Evolutionary conservation across 2,329 filamentous ascomycete species (phyloP).

Genomic region (Diaporthe amygdali): DNA sequence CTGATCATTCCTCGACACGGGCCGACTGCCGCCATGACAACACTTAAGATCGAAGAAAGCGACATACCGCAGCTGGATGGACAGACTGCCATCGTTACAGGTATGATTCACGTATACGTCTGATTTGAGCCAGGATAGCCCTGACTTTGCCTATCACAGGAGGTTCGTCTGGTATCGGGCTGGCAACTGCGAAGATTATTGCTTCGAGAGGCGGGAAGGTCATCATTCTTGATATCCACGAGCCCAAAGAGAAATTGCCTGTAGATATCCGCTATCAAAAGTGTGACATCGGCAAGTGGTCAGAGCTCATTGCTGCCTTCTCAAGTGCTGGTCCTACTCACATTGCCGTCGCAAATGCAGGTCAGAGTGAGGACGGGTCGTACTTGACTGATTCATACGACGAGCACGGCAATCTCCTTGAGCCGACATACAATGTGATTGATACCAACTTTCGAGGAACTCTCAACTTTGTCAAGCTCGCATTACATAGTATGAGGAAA

Average conservation of each 20-base stretch:
- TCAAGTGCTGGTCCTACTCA: slow-evolving; percentile 32
- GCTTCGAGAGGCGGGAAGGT: slow-evolving; percentile 34
- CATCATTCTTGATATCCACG: background rate
- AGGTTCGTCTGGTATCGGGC: slow-evolving; percentile 39
- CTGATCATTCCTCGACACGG: background rate
- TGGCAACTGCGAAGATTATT: slow-evolving; percentile 37
- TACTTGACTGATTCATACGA: slow-evolving; percentile 39
- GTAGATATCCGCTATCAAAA: slow-evolving; percentile 27
- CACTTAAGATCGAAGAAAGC: slow-evolving; percentile 29
- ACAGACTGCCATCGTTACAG: slow-evolving; percentile 23
- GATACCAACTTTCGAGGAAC: slow-evolving; percentile 40
- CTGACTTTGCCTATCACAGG: slow-evolving; percentile 25
- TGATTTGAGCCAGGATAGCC: background rate
- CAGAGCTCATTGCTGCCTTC: slow-evolving; percentile 31
- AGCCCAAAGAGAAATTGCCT: background rate
- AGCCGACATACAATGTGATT: slow-evolving; percentile 35
- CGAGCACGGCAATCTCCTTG: slow-evolving; percentile 32
- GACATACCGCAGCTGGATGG: slow-evolving; percentile 27
- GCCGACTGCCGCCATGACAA: slow-evolving; percentile 24
- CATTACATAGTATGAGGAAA: slow-evolving; percentile 32
- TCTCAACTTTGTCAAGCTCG: slow-evolving; percentile 40
- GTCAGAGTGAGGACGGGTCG: slow-evolving; percentile 35
- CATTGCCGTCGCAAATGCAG: slow-evolving; percentile 28
- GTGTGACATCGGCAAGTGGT: slow-evolving; percentile 38
- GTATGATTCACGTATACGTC: background rate